Base-by-base conservation (phyloP, 2,329 filamentous ascomycete genomes). In the Alternaria ethzedia region DNA sequence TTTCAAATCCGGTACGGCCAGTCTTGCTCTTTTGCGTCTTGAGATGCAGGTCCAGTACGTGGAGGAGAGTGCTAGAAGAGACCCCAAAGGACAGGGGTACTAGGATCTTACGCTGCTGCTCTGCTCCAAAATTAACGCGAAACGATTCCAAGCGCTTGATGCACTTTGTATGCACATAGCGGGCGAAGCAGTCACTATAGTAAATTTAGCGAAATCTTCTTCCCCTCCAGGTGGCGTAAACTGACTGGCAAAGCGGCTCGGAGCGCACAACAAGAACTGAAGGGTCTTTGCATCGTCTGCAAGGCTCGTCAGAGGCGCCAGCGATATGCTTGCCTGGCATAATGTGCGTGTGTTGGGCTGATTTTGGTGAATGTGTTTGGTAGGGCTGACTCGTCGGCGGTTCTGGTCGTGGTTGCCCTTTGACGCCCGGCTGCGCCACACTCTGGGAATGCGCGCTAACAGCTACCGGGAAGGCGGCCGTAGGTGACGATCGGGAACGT, bases 31-130 rank as follows among this genome's bases (percentile, higher is more conserved):
- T 84, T 76, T 95, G 91, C 57, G 85, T 86, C 68, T 87, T 83
- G 49, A 91, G 83, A 74, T 93, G 91, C 64, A 86, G 82, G 78
- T 92, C 87, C 57, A 98, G 83, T 21, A 97, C 85, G 71, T 95
- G 87, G 28, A 97, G 84, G 46, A 99, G 83, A 13, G 89, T 87
- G 13, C 91, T 86, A 0, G 95, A 98, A 2, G 92, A 96, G 2
- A 91, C 83, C 1, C 96, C 95, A 72, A 93, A 90, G 0, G 94
- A 97, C 2, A 97, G 83, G 6, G 94, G 93, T 20, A 97, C 83
- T 17, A 97, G 83, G 51, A 97, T 87, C 74, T 81, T 87, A 69
- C 81, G 82, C 60, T 82, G 81, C 55, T 81, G 75, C 46, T 81
- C 81, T 60, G 80, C 77, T 30, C 80, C 78, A 66, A 85, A 79